Evolutionary conservation across 2,329 filamentous ascomycete species (phyloP), one percentile per base, ranked within the genome.

Genomic region (Aspergillus persii): DNA sequence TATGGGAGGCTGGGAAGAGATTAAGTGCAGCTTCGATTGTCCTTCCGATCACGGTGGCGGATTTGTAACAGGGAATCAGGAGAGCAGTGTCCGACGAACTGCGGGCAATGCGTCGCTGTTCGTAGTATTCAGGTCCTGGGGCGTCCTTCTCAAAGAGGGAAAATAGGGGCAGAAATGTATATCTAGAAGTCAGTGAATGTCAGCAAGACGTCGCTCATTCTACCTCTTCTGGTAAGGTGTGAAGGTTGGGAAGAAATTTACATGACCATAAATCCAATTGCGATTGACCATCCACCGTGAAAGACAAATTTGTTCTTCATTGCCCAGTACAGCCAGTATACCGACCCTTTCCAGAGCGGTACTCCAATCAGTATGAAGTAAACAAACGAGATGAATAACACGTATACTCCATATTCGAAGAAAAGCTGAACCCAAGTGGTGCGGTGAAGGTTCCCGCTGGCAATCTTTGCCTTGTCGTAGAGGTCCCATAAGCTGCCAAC

Each of bases 21-120:
- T 79, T 77, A 33, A 81, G 63, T 0, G 80, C 79, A 1, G 79
- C 78, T 58, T 77, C 71, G 7, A 82, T 62, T 1, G 80, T 80
- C 0, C 70, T 69, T 2, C 69, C 74, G 29, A 81, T 76, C 44
- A 80, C 71, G 1, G 67, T 63, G 4, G 73, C 79, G 2, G 79
- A 78, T 63, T 79, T 80, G 66, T 81, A 81, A 63, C 79, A 81
- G 11, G 80, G 79, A n/a, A 82, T 81, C 12, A 81, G 63, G 1
- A 80, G 69, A 0, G 77, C 77, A 0, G 76, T 79, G 46, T 78
- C 72, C 2, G 58, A 57, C 2, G 67, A 62, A 2, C 71, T 71
- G 49, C 47, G 58, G 18, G 62, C 54, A n/a, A 68, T 60, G 18
- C 66, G 62, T 2, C 61, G 59, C 4, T 58, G 46, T 29, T 59